A percentile compares a stretch with the other conserved stretches of the same genome.
Conservation (phyloP, 768 basidiomycete species). For the Phaeotremella skinneri region DNA sequence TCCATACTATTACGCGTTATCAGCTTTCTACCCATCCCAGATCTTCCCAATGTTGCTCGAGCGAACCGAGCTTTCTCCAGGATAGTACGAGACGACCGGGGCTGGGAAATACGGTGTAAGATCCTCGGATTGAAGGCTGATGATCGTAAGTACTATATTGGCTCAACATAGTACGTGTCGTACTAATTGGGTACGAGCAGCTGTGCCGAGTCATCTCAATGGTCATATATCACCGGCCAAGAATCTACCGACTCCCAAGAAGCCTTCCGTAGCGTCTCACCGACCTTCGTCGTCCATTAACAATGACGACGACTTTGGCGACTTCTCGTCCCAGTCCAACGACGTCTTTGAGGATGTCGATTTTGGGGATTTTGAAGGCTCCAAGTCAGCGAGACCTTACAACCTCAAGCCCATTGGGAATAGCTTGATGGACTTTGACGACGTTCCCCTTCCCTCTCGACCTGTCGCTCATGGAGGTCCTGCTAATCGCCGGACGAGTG, state of each 20-base stretch:
- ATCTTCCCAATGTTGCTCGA: slow-evolving; percentile 72
- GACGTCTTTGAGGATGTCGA: slow-evolving; percentile 48
- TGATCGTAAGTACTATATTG: neutral
- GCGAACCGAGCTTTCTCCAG: slow-evolving; percentile 64
- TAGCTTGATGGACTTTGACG: slow-evolving; percentile 51
- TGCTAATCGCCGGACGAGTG: slow-evolving; percentile 32
- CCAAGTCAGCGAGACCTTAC: slow-evolving; percentile 27
- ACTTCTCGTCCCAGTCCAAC: slow-evolving; percentile 62
- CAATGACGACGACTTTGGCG: slow-evolving; percentile 81
- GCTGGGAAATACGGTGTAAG: slow-evolving; percentile 75
- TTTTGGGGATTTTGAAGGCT: slow-evolving; percentile 50
- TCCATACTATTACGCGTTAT: slow-evolving; percentile 74
- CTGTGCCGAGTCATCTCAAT: slow-evolving; percentile 7
- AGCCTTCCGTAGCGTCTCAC: slow-evolving; percentile 64
- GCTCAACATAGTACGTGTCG: slow-evolving; percentile 4
- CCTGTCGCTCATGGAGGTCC: slow-evolving; percentile 18
- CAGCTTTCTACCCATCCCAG: slow-evolving; percentile 70
- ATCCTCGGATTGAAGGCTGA: slow-evolving; percentile 56
- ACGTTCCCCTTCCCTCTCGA: slow-evolving; percentile 48
- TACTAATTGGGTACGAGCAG: slow-evolving; percentile 4
- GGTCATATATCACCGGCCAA: slow-evolving; percentile 45
- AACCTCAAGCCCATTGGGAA: slow-evolving; percentile 22
- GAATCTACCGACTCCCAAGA: slow-evolving; percentile 54
- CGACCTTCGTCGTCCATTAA: slow-evolving; percentile 36
- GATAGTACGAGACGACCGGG: slow-evolving; percentile 65